Percentiles rank a stretch among this genome's conserved stretches.
These are phyloP conservation scores for Rugosomyces carneus DNA, from an alignment of 1,284 basidiomycete species.

Conservation along the genomic window DNA sequence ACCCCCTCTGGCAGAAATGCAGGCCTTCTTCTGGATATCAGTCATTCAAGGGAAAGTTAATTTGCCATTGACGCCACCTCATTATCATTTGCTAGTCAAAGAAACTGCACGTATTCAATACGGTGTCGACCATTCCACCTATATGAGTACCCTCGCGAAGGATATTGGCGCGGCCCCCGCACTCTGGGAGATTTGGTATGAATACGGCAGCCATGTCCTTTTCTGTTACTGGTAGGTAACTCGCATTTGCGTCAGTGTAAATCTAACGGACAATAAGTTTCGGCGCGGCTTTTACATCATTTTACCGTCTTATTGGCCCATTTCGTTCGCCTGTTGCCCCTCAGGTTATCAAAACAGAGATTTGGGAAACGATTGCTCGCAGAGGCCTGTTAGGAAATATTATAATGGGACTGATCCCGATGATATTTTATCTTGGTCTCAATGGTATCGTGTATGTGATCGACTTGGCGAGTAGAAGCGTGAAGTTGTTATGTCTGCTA, in stretches of 20 bases:
- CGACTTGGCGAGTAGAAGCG: not conserved
- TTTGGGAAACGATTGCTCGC: slow-evolving; percentile 59
- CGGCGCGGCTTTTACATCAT: slow-evolving; percentile 56
- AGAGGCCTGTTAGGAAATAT: slow-evolving; percentile 51
- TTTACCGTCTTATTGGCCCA: slow-evolving; percentile 58
- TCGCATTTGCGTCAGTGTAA: not conserved
- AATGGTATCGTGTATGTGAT: slow-evolving; percentile 6
- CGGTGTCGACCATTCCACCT: slow-evolving; percentile 50
- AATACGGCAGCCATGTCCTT: slow-evolving; percentile 48
- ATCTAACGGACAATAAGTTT: slow-evolving; percentile 30
- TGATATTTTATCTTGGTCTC: slow-evolving; percentile 35
- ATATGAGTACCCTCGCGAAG: slow-evolving; percentile 54
- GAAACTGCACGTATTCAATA: slow-evolving; percentile 54
- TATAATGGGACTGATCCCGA: slow-evolving; percentile 56
- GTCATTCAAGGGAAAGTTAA: slow-evolving; percentile 40
- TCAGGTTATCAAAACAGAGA: slow-evolving; percentile 47
- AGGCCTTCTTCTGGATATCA: slow-evolving; percentile 56
- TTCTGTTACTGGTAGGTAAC: slow-evolving; percentile 48
- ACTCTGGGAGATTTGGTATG: slow-evolving; percentile 40
- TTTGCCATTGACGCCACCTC: slow-evolving; percentile 40
- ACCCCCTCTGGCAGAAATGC: slow-evolving; percentile 64
- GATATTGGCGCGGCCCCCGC: slow-evolving; percentile 57
- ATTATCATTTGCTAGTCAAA: slow-evolving; percentile 54
- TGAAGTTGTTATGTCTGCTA: too few species aligned
- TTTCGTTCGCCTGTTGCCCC: slow-evolving; percentile 36